phyloP scores from a whole-genome alignment of 1,139 yeast genomes.

The Eremothecium coryli region DNA sequence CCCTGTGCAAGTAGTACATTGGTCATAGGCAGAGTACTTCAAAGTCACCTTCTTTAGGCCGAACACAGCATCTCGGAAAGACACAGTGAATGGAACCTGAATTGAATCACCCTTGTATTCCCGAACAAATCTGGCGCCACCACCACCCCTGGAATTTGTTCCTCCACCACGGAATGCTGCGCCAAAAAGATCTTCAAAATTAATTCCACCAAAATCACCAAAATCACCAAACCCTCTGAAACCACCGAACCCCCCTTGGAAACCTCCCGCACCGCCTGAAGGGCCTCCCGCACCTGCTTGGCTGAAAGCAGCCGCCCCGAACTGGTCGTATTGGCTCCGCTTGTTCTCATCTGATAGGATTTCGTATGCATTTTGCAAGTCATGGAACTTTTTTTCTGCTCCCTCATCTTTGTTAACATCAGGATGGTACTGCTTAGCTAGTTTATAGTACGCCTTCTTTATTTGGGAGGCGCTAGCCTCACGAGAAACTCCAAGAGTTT shows the following conservation, averaged over 20 bases:
- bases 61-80: constrained; percentile 80
- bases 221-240: constrained; percentile 37
- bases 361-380: constrained; percentile 90
- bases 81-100: constrained; percentile 64
- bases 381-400: constrained; percentile 84
- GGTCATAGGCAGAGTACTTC: constrained; percentile 64
- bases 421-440: constrained; percentile 93
- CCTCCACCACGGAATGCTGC: constrained; percentile 59
- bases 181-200: constrained; percentile 83
- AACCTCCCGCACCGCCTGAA: constrained; percentile 50
- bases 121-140: constrained; percentile 38
- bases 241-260: constrained; percentile 31
- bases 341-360: constrained; percentile 79
- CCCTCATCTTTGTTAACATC: constrained; percentile 88
- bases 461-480: constrained; percentile 72
- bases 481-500: constrained; percentile 66
- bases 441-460: constrained; percentile 85
- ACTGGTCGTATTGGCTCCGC: constrained; percentile 84
- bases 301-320: constrained; percentile 81
- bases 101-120: constrained; percentile 86
- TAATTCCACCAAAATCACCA: constrained; percentile 39
- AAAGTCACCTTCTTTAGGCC: constrained; percentile 60
- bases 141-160: constrained; percentile 32
- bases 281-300: constrained; percentile 50
- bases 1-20: constrained; percentile 75